Evolutionary conservation across 495 filamentous ascomycete species (phyloP).

Genomic region (Durotheca rogersii): DNA sequence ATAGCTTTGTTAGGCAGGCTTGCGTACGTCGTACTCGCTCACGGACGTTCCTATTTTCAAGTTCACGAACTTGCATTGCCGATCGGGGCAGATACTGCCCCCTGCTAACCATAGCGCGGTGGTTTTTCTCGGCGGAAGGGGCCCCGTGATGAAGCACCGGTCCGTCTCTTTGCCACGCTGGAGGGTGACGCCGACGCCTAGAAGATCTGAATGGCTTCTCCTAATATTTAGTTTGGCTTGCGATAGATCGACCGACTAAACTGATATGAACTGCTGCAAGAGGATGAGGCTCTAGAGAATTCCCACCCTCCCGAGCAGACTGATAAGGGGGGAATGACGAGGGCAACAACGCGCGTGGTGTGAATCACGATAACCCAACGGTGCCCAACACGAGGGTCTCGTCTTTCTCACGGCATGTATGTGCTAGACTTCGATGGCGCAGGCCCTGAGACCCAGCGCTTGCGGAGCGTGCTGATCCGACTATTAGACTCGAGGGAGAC

Average conservation of each 20-base stretch:
- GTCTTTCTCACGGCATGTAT: constrained; percentile 6
- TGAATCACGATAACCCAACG: constrained; percentile 14
- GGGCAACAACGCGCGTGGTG: background rate
- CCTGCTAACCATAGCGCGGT: constrained; percentile 18
- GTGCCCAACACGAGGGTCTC: constrained; percentile 20
- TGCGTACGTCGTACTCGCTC: constrained; percentile 11
- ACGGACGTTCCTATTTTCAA: constrained; percentile 6
- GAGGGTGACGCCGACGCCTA: constrained; percentile 2
- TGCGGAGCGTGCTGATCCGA: constrained; percentile 9
- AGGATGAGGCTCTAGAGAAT: constrained; percentile 27
- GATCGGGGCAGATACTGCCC: constrained; percentile 23
- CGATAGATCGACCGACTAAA: constrained; percentile 11
- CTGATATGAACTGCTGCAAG: constrained; percentile 10
- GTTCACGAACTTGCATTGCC: constrained; percentile 20
- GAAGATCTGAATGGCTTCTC: constrained; percentile 8
- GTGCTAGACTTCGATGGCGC: constrained; percentile 5
- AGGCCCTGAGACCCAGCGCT: constrained; percentile 8
- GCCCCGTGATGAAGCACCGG: constrained; percentile 18
- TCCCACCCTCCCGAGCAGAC: constrained; percentile 17
- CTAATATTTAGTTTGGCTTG: constrained; percentile 6
- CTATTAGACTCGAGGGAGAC: constrained; percentile 5
- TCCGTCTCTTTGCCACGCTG: constrained; percentile 6
- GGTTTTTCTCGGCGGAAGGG: constrained; percentile 19
- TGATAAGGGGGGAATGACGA: constrained; percentile 4
- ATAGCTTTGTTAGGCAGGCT: constrained; percentile 21